phyloP scores from a whole-genome alignment of 257 asterid species.

The Marsdenia floribunda region DNA sequence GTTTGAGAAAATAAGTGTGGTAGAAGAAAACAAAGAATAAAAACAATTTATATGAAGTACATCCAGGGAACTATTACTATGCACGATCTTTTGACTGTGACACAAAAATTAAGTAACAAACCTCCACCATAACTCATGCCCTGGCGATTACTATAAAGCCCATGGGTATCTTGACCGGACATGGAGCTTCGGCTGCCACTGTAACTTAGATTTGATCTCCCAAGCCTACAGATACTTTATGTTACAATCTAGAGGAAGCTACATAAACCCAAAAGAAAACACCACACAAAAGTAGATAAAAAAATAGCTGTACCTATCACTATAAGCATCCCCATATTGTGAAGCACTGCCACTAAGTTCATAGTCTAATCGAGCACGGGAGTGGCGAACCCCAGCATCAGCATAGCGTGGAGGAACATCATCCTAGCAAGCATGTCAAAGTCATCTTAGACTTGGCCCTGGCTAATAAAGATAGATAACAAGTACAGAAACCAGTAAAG shows the following conservation, averaged over 20 bases:
- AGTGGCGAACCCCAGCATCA: constrained; percentile 76
- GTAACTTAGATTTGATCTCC: constrained; percentile 79
- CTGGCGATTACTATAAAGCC: constrained; percentile 75
- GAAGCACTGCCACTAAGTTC: constrained; percentile 66
- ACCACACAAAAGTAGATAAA: neutral
- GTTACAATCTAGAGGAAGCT: neutral
- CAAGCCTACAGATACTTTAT: constrained; percentile 38
- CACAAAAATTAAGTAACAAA: constrained; percentile 20
- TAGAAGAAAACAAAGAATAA: neutral
- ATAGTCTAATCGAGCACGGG: constrained; percentile 90
- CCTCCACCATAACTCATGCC: constrained; percentile 84
- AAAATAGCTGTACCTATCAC: constrained; percentile 51
- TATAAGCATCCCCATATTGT: constrained; percentile 74
- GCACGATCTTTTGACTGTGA: neutral
- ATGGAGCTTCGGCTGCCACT: constrained; percentile 69
- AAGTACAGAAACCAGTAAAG: neutral
- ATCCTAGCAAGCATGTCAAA: constrained; percentile 44
- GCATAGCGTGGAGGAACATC: constrained; percentile 78
- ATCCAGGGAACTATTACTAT: neutral
- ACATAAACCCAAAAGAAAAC: neutral
- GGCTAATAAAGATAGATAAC: neutral
- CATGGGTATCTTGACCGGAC: constrained; percentile 78
- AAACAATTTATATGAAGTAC: neutral
- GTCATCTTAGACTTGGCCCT: constrained; percentile 15
- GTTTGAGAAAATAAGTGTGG: neutral